Evolutionary conservation across 345 rosid genomes (phyloP), one percentile per base, ranked within the genome.

Genomic region (Ricinus communis): DNA sequence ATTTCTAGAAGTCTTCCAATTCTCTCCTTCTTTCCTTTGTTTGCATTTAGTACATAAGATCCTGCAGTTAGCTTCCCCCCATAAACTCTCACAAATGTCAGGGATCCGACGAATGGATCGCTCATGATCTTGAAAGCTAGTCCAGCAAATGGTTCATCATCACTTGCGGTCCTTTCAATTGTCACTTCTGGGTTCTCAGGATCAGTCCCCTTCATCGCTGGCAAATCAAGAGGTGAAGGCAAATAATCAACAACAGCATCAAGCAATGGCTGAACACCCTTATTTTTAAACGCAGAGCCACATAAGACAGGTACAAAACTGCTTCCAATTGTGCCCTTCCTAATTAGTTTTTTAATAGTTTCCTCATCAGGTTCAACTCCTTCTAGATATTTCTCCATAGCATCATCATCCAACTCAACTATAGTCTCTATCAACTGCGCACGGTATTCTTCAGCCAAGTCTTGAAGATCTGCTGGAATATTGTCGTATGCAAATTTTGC

Each of bases 61-160:
- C 98, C 96, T n/a, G 98, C 90, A 1, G 63, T 14, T 66, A 94
- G 84, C 77, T 85, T 90, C 73, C 98, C 98, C 6, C 97, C 79
- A 79, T 94, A 94, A 52, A 94, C 82, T 70, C 97, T 91, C 81
- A 94, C 93, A 65, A 94, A 91, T 5, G 97, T 94, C 62, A 94
- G 97, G 60, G 98, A 88, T 27, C 97, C 98, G 31, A 94, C 98
- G 55, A 91, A 94, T 58, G 98, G 76, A 80, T 94, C 97, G 33
- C 86, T 94, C 97, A 94, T 94, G 79, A 94, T 94, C 88, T 94
- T 94, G 85, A 94, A 94, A 43, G 98, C 98, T 53, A 94, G 78
- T 61, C 98, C 95, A 45, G 96, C 80, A 51, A 91, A 94, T 52
- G 97, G 96, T 77, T 88, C 96, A 19, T 85, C 88, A 74, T 91